These are phyloP conservation scores for Populus simonii DNA, from an alignment of 345 rosid genomes.

Conservation along the genomic window DNA sequence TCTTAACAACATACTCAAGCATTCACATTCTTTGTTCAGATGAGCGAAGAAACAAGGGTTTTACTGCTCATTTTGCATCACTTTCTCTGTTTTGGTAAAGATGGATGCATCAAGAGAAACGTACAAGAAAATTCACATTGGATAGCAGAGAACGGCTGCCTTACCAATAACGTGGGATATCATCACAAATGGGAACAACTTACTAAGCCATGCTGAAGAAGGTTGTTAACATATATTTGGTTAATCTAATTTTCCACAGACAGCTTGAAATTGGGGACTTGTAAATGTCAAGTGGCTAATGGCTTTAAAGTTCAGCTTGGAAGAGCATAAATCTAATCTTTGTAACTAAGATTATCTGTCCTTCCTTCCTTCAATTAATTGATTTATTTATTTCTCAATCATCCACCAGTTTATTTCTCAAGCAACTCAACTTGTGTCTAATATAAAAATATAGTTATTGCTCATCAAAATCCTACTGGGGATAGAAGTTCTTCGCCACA, in stretches of 20 bases:
- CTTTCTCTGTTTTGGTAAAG: background rate
- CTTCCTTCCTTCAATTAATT: background rate
- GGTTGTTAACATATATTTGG: background rate
- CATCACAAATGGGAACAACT: background rate
- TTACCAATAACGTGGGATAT: background rate
- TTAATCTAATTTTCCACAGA: background rate
- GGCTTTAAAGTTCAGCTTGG: background rate
- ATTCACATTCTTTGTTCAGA: constrained; percentile 60
- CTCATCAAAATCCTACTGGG: background rate
- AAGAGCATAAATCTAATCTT: background rate
- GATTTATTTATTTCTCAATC: background rate
- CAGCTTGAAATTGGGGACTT: background rate
- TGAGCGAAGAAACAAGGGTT: constrained; percentile 12
- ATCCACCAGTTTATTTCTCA: background rate
- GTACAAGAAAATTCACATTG: background rate
- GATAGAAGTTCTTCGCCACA: too few species aligned
- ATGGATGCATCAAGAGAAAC: background rate
- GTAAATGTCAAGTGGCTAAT: background rate
- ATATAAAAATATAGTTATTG: background rate
- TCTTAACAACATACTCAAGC: constrained; percentile 49
- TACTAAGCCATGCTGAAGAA: background rate
- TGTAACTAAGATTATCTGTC: background rate
- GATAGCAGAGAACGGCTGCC: background rate
- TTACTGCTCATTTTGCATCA: background rate
- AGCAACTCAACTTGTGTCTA: background rate